A percentile compares a stretch with the other conserved stretches of the same genome.
Evolutionary conservation across 169 alveolate species (phyloP).

Genomic region (Babesia gibsoni): DNA sequence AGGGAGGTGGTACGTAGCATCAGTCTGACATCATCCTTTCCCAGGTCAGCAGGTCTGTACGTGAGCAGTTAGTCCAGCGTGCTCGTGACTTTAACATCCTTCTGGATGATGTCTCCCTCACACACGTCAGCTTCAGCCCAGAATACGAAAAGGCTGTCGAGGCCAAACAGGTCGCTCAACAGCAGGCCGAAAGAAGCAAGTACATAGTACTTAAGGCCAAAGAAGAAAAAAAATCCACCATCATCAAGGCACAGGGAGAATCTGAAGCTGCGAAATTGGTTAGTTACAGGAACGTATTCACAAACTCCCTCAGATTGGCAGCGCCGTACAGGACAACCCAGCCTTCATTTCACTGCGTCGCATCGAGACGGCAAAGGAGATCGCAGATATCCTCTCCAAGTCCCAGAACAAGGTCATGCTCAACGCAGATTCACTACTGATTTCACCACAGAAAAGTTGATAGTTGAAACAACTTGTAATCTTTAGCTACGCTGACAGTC

Average conservation of each 20-base stretch:
- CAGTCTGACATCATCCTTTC: not conserved
- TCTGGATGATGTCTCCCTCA: slow-evolving; percentile 94
- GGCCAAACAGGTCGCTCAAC: slow-evolving; percentile 97
- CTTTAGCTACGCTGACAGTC: not conserved
- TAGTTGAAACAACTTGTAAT: not conserved
- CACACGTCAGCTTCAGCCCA: slow-evolving; percentile 87
- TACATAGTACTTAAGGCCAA: slow-evolving; percentile 92
- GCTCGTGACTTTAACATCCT: slow-evolving; percentile 92
- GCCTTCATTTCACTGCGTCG: slow-evolving; percentile 92
- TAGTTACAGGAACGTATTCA: not conserved
- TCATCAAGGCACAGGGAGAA: slow-evolving; percentile 97
- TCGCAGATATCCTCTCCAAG: slow-evolving; percentile 86
- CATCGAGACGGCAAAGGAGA: slow-evolving; percentile 92
- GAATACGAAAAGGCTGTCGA: slow-evolving; percentile 95
- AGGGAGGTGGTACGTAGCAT: slow-evolving; percentile 87
- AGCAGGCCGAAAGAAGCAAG: slow-evolving; percentile 96
- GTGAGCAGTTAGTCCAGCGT: slow-evolving; percentile 90
- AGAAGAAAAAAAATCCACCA: slow-evolving; percentile 92
- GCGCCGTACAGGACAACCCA: slow-evolving; percentile 81
- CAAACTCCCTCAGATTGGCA: slow-evolving; percentile 56
- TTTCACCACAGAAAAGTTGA: slow-evolving; percentile 46
- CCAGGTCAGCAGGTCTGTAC: slow-evolving; percentile 74
- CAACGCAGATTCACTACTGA: slow-evolving; percentile 63
- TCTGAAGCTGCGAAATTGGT: slow-evolving; percentile 90
- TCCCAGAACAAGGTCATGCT: slow-evolving; percentile 84